Evolutionary conservation across 192 early-diverging fungal species (phyloP).

Genomic region (Fimicolochytrium jonesii): DNA sequence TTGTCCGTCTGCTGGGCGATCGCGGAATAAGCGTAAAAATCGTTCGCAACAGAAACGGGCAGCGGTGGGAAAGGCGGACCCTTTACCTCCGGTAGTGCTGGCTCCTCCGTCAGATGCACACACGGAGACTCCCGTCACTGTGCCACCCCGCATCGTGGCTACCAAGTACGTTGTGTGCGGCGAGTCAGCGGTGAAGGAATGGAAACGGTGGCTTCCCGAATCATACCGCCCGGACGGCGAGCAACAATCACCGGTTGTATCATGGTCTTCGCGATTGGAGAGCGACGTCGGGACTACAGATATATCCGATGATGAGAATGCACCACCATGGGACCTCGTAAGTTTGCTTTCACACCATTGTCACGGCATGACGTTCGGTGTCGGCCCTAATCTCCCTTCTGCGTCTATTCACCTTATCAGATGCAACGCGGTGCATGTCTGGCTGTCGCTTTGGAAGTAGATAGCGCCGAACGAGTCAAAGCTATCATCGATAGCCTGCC

Average conservation of each 20-base stretch:
- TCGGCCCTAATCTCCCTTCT: neutral
- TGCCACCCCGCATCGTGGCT: slow-evolving; percentile 2
- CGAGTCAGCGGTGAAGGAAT: slow-evolving; percentile 6
- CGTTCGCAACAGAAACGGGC: neutral
- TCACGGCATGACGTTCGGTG: neutral
- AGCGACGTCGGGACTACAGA: too few species aligned
- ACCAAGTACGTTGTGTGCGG: slow-evolving; percentile 4
- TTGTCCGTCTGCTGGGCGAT: too few species aligned
- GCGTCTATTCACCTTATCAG: too few species aligned
- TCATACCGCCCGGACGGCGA: too few species aligned
- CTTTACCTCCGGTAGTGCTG: too few species aligned
- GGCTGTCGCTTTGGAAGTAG: slow-evolving; percentile 8
- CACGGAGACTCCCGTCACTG: neutral
- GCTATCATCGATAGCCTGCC: slow-evolving; percentile 4
- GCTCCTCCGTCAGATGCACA: too few species aligned
- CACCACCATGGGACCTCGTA: neutral
- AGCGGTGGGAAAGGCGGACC: neutral
- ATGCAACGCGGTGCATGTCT: slow-evolving; percentile 14
- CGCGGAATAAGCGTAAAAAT: neutral
- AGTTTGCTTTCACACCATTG: neutral
- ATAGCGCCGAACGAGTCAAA: slow-evolving; percentile 4
- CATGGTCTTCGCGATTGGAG: too few species aligned
- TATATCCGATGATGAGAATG: too few species aligned
- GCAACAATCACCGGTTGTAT: too few species aligned
- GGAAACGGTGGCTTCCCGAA: too few species aligned